Evolutionary conservation across 305 asterid genomes (phyloP).

Genomic region (Fraxinus floribunda): DNA sequence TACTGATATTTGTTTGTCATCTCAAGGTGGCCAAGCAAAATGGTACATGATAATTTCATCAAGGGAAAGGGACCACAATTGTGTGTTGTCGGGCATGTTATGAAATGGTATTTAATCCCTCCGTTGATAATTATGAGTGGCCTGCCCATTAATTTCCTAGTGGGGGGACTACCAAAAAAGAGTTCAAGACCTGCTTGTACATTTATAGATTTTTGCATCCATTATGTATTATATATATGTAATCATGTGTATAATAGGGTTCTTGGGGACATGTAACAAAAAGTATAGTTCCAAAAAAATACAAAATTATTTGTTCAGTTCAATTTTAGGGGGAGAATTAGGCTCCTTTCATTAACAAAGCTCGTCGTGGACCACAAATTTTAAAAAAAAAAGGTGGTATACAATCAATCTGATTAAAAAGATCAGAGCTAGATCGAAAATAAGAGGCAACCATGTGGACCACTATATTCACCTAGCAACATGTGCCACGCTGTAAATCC

Average conservation of each 20-base stretch:
- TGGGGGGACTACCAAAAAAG: constrained; percentile 57
- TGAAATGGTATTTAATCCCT: constrained; percentile 21
- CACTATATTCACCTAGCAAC: neutral
- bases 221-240: neutral
- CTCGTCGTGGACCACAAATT: neutral
- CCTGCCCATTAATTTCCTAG: constrained; percentile 21
- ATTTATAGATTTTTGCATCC: neutral
- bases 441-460: neutral
- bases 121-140: constrained; percentile 28
- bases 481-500: neutral
- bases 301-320: neutral
- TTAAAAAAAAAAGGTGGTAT: neutral
- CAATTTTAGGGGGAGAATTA: no score
- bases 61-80: constrained; percentile 50
- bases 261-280: neutral
- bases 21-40: neutral
- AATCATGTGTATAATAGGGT: neutral
- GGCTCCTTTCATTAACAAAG: neutral
- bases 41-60: neutral
- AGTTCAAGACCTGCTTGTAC: neutral
- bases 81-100: constrained; percentile 40
- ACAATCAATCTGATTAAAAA: neutral
- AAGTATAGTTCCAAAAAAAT: neutral
- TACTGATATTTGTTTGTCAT: neutral
- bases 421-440: neutral